Evolutionary conservation across 225 moss, liverwort and hornwort species (phyloP).

Genomic region (Anthoceros angustus): DNA sequence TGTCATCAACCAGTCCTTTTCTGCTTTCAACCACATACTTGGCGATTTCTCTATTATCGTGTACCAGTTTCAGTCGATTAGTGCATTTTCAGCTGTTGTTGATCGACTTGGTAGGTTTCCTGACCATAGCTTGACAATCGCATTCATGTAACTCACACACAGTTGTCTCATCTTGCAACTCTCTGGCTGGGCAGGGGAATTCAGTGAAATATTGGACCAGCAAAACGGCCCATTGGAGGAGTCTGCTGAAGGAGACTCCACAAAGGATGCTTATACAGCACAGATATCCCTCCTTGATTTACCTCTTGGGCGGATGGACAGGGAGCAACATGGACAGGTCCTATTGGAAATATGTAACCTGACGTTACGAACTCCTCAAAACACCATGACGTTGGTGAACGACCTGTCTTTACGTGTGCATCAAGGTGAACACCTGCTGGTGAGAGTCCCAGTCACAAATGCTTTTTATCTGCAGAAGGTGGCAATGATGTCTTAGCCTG

Average conservation of each 20-base stretch:
- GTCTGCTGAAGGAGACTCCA: slow-evolving; percentile 13
- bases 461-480: not conserved
- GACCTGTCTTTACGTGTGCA: slow-evolving; percentile 50
- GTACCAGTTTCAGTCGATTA: slow-evolving; percentile 87
- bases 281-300: slow-evolving; percentile 7
- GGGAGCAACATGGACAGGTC: slow-evolving; percentile 17
- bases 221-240: slow-evolving; percentile 37
- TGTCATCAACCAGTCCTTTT: slow-evolving; percentile 94
- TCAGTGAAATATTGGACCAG: slow-evolving; percentile 60
- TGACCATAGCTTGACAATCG: not conserved
- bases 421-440: slow-evolving; percentile 65
- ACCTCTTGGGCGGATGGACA: not conserved
- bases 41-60: slow-evolving; percentile 91
- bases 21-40: slow-evolving; percentile 83
- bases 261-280: slow-evolving; percentile 14
- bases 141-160: not conserved
- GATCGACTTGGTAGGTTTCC: slow-evolving; percentile 61
- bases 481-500: not conserved
- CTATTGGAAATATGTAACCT: slow-evolving; percentile 52
- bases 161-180: not conserved
- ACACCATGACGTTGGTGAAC: slow-evolving; percentile 52
- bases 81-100: slow-evolving; percentile 91
- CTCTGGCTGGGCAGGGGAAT: slow-evolving; percentile 47
- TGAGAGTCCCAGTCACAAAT: slow-evolving; percentile 18
- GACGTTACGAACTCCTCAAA: slow-evolving; percentile 70